Conservation (phyloP, 257 asterid species). For the Echites panduratus region DNA sequence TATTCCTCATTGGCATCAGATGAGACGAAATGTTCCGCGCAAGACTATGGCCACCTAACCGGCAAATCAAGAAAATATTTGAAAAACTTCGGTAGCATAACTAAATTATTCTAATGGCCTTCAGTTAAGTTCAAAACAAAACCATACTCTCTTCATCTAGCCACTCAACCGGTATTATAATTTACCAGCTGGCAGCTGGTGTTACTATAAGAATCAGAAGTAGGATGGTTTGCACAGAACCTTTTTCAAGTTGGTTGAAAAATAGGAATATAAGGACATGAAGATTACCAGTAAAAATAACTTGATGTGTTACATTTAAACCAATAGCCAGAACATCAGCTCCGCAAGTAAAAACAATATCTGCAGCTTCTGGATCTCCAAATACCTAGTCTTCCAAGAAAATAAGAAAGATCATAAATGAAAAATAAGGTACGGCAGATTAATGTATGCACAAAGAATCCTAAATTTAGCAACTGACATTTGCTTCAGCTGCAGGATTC, state of each 20-base stretch:
- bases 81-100: not conserved
- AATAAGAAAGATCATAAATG: slow-evolving; percentile 11
- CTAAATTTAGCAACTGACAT: slow-evolving; percentile 44
- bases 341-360: slow-evolving; percentile 92
- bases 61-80: not conserved
- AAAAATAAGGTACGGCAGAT: not conserved
- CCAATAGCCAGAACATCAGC: slow-evolving; percentile 96
- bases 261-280: not conserved
- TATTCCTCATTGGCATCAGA: not conserved
- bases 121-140: not conserved
- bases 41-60: not conserved
- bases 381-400: slow-evolving; percentile 50
- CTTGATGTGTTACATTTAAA: slow-evolving; percentile 92
- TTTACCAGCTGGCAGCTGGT: not conserved
- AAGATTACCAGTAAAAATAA: slow-evolving; percentile 67
- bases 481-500: slow-evolving; percentile 98
- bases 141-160: not conserved
- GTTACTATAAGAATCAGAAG: not conserved
- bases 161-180: not conserved
- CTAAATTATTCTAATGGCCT: not conserved
- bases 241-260: not conserved
- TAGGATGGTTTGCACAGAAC: not conserved
- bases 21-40: not conserved
- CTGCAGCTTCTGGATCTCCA: slow-evolving; percentile 99
- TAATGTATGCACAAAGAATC: not conserved